Percentiles rank a stretch among this genome's conserved stretches.
Conservation (phyloP, 2,329 filamentous ascomycete genomes). For the Tothia fuscella region DNA sequence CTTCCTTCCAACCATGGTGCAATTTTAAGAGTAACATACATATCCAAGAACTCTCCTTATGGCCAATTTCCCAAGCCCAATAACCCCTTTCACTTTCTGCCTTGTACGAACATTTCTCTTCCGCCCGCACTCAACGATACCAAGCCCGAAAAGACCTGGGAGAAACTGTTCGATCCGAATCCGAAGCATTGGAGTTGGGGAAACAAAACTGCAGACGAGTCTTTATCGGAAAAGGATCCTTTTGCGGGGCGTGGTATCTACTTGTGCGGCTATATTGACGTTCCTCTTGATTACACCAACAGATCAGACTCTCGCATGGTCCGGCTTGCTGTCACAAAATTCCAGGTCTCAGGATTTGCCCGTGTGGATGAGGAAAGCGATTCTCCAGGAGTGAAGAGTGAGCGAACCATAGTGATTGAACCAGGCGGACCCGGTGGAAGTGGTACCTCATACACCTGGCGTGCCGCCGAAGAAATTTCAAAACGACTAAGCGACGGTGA, state of each 20-base stretch:
- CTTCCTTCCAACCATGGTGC: too few relatives aligned
- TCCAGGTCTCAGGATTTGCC: not conserved
- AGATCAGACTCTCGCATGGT: not conserved
- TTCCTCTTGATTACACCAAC: slow-evolving; percentile 2
- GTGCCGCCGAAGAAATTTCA: not conserved
- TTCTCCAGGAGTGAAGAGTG: not conserved
- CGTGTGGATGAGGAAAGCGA: not conserved
- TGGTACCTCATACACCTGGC: not conserved
- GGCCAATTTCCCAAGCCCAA: not conserved
- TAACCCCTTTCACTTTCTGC: slow-evolving; percentile 2
- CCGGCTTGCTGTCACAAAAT: slow-evolving; percentile 2
- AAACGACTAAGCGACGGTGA: not conserved
- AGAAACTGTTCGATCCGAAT: not conserved
- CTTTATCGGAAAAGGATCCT: not conserved
- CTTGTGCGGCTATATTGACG: slow-evolving; percentile 1
- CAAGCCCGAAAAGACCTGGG: not conserved
- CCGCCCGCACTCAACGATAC: not conserved
- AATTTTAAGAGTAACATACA: too few relatives aligned
- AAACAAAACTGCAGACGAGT: not conserved
- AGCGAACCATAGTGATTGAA: slow-evolving; percentile 3
- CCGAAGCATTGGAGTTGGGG: slow-evolving; percentile 6
- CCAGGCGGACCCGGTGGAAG: slow-evolving; percentile 4
- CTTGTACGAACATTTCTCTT: not conserved
- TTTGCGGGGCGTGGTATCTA: not conserved
- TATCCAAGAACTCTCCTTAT: not conserved